Conservation (phyloP, 306 rosid genomes). For the Glycyrrhiza uralensis region DNA sequence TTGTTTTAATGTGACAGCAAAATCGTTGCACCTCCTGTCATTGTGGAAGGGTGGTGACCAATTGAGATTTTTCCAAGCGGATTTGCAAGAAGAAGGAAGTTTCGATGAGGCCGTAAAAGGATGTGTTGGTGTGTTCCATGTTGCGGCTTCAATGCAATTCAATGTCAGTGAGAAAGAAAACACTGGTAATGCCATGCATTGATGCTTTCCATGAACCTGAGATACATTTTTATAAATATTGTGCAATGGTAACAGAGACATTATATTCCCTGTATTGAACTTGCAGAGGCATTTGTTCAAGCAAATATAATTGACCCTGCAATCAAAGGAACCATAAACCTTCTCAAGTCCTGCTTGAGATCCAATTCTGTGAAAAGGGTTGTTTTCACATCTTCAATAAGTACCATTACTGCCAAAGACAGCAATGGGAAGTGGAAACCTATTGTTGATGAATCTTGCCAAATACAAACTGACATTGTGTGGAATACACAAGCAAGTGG, state of each 20-base stretch:
- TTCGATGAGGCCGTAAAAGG: slow-evolving; percentile 70
- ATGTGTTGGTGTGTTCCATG: slow-evolving; percentile 70
- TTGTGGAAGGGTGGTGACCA: slow-evolving; percentile 46
- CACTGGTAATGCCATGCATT: slow-evolving; percentile 41
- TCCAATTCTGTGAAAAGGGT: slow-evolving; percentile 70
- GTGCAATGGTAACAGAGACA: slow-evolving; percentile 13
- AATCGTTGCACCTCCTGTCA: slow-evolving; percentile 54
- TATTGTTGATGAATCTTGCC: slow-evolving; percentile 69
- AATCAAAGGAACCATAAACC: slow-evolving; percentile 56
- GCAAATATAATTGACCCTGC: slow-evolving; percentile 50
- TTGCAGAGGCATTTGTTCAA: slow-evolving; percentile 56
- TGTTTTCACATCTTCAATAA: slow-evolving; percentile 78
- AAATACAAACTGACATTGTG: slow-evolving; percentile 42
- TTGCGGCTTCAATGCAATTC: slow-evolving; percentile 75
- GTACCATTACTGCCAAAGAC: slow-evolving; percentile 68
- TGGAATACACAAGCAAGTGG: slow-evolving; percentile 64
- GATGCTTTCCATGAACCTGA: not conserved
- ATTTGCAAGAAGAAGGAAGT: slow-evolving; percentile 68
- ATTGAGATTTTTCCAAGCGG: slow-evolving; percentile 61
- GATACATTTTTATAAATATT: not conserved
- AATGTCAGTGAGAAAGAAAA: slow-evolving; percentile 40
- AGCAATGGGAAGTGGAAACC: slow-evolving; percentile 46
- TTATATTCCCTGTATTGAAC: slow-evolving; percentile 5
- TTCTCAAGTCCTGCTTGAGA: slow-evolving; percentile 67
- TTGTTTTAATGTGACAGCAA: slow-evolving; percentile 42